Base-by-base conservation (phyloP, 1,139 yeast species). In the Taphrina wiesneri region DNA sequence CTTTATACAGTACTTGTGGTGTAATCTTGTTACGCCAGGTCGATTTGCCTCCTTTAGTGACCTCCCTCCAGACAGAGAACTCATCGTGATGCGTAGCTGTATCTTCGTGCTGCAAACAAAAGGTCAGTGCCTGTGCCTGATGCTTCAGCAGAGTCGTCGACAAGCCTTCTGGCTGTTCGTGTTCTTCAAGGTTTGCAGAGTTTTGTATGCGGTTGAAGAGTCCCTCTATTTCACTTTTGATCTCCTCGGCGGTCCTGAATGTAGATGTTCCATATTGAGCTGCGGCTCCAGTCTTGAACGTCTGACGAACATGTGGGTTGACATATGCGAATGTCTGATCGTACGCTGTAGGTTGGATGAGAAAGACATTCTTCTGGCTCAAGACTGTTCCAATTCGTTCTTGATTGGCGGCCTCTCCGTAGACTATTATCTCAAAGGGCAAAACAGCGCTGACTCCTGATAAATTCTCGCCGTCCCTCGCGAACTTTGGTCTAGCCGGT, bases 91-190 rank as follows among this genome's bases (percentile, higher is more conserved):
- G 43, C 11, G 39, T 30, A 5, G 41, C 32, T 90, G 79, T 1
- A 90, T 83, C 76, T 91, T 97, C 51, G 91, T 85, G 0, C 97
- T 91, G 75, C 91, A 92, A 69, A 97, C 97, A 36, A 91, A 78
- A 36, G 97, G 97, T 97, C 91, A 62, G 51, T 7, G 65, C 65
- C 54, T 62, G 65, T n/a, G 25, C 26, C 32, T 62, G 65, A 28
- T 62, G 65, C 54, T 62, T 62, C 49, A 53, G 54, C 23, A 53
- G 36, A 17, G 54, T 5, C 26, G 65, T 54, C 13, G 36, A 34
- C 43, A 62, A 21, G 25, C 54, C 65, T 3, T 13, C 30, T 2
- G 65, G 65, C 13, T 45, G 41, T 9, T 43, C 47, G n/a, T 46
- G 47, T n/a, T 28, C 51, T 1, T 21, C 56, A 11, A 62, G 36